Base-by-base conservation (phyloP, 148 eudicot species). In the Nepenthes mirabilis region DNA sequence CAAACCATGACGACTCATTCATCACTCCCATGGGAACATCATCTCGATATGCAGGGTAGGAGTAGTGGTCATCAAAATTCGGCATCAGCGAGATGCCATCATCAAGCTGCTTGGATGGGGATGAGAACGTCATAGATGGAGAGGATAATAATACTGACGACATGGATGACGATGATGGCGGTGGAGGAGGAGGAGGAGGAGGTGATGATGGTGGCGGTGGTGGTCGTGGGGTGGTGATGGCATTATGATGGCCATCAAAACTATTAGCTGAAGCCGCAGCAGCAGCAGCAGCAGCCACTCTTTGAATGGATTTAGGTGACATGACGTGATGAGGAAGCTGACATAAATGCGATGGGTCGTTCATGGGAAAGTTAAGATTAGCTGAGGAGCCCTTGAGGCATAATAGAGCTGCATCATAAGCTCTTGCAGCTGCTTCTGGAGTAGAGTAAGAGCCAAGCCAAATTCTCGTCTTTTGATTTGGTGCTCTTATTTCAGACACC, bases 381-480 rank as follows among this genome's bases (percentile, higher is more conserved):
- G 88, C 88, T 1, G 86, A 49, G 6, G 52, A 54, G 59, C 97
- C 97, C 61, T 82, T 82, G 33, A 90, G 97, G 69, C 97, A 90
- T 12, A 90, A 33, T 33, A 90, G 86, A 2, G 91, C 95, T 60
- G 97, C 97, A 65, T 90, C 97, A 57, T 90, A 90, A 47, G 97
- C 97, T 50, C 97, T 74, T 13, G 97, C 97, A 40, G 97, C 95
- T 12, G 95, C 97, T 49, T 90, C 97, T 0, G 97, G 70, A 1
- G 95, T 90, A 0, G 97, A 90, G 58, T 86, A 86, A 0, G 97
- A 90, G 34, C 97, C 97, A 9, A 90, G 67, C 97, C 95, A 90
- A 33, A 90, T 90, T 57, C 97, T 78, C 13, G 97, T 79, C 55
- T 86, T 90, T 13, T 84, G 95, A 33, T 80, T 86, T 1, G 97